Conservation (phyloP, 1,139 yeast species). For the Kluyveromyces sp. region DNA sequence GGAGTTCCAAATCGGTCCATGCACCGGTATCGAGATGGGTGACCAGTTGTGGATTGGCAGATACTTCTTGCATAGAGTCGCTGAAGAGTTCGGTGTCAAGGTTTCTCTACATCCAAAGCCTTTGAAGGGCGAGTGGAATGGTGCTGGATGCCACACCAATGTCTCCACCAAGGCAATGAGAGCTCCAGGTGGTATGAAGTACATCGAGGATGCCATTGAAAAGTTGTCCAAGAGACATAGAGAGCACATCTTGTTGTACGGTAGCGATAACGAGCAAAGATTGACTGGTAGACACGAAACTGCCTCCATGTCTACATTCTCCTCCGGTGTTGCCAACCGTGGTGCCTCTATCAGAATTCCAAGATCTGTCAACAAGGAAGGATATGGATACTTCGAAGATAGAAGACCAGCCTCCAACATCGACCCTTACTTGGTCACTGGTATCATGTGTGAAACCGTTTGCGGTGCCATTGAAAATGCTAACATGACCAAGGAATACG, state of each 20-base stretch:
- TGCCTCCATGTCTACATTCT: conserved; percentile 83
- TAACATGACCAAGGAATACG: conserved; percentile 85
- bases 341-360: conserved; percentile 99
- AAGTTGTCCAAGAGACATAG: conserved; percentile 93
- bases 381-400: conserved; percentile 97
- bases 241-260: conserved; percentile 93
- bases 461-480: conserved; percentile 95
- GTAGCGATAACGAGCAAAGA: conserved; percentile 90
- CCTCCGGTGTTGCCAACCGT: conserved; percentile 98
- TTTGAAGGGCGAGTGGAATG: conserved; percentile 98
- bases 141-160: conserved; percentile 99
- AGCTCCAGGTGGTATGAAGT: conserved; percentile 90
- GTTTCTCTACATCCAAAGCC: conserved; percentile 99
- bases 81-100: conserved; percentile 98
- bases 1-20: conserved; percentile 99
- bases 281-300: conserved; percentile 98
- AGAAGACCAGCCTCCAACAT: conserved; percentile 99
- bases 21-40: conserved; percentile 93
- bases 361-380: conserved; percentile 96
- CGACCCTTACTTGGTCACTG: conserved; percentile 97
- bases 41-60: conserved; percentile 96
- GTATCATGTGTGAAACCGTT: conserved; percentile 95
- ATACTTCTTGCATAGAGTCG: conserved; percentile 85
- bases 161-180: conserved; percentile 92
- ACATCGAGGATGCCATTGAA: conserved; percentile 85